phyloP scores from a whole-genome alignment of 148 eudicot species.

The Arbutus unedo region DNA sequence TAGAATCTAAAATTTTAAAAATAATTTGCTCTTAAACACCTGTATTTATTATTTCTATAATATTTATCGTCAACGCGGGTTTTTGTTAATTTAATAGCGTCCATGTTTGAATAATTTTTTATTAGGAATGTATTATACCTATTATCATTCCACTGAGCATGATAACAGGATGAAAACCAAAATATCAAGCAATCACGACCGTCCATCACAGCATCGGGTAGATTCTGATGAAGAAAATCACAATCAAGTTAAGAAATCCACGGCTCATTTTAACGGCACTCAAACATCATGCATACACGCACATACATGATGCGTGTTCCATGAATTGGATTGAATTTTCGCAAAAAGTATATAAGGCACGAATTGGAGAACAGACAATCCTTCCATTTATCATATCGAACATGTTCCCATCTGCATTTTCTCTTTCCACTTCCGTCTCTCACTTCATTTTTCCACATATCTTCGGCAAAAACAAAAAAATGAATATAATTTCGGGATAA shows the following conservation, averaged over 20 bases:
- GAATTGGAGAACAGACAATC: constrained; percentile 10
- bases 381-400: constrained; percentile 16
- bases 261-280: not conserved
- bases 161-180: not conserved
- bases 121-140: no score
- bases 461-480: constrained; percentile 10
- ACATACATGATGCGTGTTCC: not conserved
- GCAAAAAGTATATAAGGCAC: constrained; percentile 11
- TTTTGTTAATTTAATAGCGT: no score
- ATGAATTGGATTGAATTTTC: not conserved
- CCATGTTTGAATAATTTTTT: no score
- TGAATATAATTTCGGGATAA: not conserved
- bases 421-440: not conserved
- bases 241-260: not conserved
- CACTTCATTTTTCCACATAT: not conserved
- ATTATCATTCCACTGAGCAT: no score
- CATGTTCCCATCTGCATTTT: constrained; percentile 14
- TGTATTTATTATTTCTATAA: no score
- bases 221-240: not conserved
- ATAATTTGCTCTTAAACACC: no score
- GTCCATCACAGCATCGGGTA: no score
- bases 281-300: not conserved
- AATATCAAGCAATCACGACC: not conserved
- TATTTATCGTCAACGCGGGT: no score
- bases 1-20: no score